A percentile compares a stretch with the other conserved stretches of the same genome.
Evolutionary conservation across 495 filamentous ascomycete species (phyloP).

Genomic region (Penicillium robsamsonii): DNA sequence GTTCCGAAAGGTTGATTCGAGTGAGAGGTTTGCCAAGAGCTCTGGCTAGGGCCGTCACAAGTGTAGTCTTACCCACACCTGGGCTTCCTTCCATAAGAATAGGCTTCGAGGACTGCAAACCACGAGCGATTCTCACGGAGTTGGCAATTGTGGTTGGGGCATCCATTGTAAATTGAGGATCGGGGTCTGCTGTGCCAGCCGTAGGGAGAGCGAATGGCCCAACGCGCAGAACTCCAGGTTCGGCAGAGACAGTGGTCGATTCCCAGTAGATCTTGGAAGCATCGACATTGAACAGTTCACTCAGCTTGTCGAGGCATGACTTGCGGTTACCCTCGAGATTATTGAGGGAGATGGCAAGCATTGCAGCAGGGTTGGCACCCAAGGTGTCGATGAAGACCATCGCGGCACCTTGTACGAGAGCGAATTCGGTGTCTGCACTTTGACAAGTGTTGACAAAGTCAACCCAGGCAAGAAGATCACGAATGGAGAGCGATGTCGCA

Average conservation of each 20-base stretch:
- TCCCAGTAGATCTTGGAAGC: slow-evolving; percentile 60
- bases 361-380: slow-evolving; percentile 86
- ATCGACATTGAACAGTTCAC: slow-evolving; percentile 62
- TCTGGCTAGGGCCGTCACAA: slow-evolving; percentile 78
- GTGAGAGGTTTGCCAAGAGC: slow-evolving; percentile 77
- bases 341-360: slow-evolving; percentile 63
- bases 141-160: slow-evolving; percentile 89
- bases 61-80: slow-evolving; percentile 94
- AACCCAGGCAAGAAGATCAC: slow-evolving; percentile 92
- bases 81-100: slow-evolving; percentile 94
- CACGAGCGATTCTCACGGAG: slow-evolving; percentile 83
- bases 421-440: slow-evolving; percentile 49
- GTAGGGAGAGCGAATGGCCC: slow-evolving; percentile 71
- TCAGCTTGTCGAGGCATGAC: slow-evolving; percentile 69
- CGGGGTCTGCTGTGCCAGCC: slow-evolving; percentile 42
- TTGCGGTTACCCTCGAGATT: slow-evolving; percentile 61
- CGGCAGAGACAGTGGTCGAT: slow-evolving; percentile 47
- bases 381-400: slow-evolving; percentile 95
- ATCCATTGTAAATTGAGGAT: slow-evolving; percentile 71
- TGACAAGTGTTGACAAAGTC: slow-evolving; percentile 75
- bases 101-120: slow-evolving; percentile 85
- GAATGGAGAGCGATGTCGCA: slow-evolving; percentile 74
- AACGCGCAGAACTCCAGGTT: slow-evolving; percentile 53
- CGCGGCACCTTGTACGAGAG: slow-evolving; percentile 81
- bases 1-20: slow-evolving; percentile 94